Evolutionary conservation across 768 basidiomycete species (phyloP).

Genomic region (Coprinopsis cinerea): DNA sequence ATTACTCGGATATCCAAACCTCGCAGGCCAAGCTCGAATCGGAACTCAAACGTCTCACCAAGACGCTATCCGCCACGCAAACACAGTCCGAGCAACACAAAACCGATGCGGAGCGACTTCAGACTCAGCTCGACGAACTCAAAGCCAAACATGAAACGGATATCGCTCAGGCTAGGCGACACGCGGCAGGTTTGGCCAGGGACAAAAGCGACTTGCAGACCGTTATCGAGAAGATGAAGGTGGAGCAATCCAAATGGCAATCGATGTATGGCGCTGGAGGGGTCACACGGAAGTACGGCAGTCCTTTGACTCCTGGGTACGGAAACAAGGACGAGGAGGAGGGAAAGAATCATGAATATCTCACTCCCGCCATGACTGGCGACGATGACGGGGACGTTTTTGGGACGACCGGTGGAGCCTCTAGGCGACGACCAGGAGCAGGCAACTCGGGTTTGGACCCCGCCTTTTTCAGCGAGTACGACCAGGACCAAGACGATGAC

Average conservation of each 20-base stretch:
- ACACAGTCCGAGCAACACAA: conserved; percentile 82
- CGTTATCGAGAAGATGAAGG: conserved; percentile 68
- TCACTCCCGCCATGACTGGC: conserved; percentile 53
- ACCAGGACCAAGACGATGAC: conserved; percentile 5
- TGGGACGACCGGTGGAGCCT: conserved; percentile 50
- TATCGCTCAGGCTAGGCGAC: conserved; percentile 84
- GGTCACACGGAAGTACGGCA: conserved; percentile 58
- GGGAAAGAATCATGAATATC: conserved; percentile 29
- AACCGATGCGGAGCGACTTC: conserved; percentile 74
- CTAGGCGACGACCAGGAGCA: conserved; percentile 55
- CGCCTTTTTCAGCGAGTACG: conserved; percentile 24
- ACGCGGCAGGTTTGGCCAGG: conserved; percentile 79
- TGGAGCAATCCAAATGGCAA: conserved; percentile 50
- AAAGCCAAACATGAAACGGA: conserved; percentile 93
- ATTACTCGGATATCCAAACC: conserved; percentile 61
- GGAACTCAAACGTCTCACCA: conserved; percentile 78
- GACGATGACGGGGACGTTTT: conserved; percentile 66
- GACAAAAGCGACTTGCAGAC: conserved; percentile 92
- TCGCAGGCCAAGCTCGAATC: conserved; percentile 65
- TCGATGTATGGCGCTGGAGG: conserved; percentile 27
- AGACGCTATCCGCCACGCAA: conserved; percentile 63
- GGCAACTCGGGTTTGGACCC: conserved; percentile 35
- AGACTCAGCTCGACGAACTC: conserved; percentile 58
- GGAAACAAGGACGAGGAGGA: conserved; percentile 16
- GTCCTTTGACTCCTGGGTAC: conserved; percentile 67